Conservation (phyloP, 805 yeast genomes). For the Starmera dryadoides region DNA sequence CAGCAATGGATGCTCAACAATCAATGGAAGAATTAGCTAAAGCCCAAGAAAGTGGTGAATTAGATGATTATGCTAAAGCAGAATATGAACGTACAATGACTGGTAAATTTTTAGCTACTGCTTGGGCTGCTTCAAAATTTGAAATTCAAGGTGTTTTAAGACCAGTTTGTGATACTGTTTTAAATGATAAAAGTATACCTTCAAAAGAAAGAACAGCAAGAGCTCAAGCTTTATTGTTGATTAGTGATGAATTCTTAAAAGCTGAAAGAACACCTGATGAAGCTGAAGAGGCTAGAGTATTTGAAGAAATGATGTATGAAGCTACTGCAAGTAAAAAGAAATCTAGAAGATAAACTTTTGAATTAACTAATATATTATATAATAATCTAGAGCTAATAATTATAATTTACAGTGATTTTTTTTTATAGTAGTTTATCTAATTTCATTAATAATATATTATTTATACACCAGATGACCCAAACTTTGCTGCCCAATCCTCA, state of each 20-base stretch:
- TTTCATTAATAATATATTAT: no score
- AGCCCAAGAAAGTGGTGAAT: constrained; percentile 53
- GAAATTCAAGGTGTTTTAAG: constrained; percentile 78
- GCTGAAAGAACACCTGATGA: constrained; percentile 79
- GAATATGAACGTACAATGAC: constrained; percentile 77
- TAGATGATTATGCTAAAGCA: constrained; percentile 51
- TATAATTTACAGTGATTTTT: neutral
- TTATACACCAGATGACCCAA: constrained; percentile 93
- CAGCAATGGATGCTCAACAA: constrained; percentile 83
- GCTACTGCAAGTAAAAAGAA: constrained; percentile 32
- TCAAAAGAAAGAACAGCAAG: constrained; percentile 58
- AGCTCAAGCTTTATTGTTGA: constrained; percentile 69
- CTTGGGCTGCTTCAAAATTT: constrained; percentile 90
- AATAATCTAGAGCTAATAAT: neutral
- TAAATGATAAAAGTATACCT: constrained; percentile 59
- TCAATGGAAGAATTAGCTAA: constrained; percentile 68
- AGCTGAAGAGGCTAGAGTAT: constrained; percentile 84
- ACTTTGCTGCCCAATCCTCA: constrained; percentile 83
- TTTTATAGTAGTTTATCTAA: no score
- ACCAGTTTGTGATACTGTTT: constrained; percentile 73
- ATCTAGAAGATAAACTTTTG: neutral
- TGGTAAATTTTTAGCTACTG: constrained; percentile 88
- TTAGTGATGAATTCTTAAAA: constrained; percentile 63
- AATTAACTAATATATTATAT: no score
- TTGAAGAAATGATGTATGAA: constrained; percentile 89